Evolutionary conservation across 331 rosid genomes (phyloP), one percentile per base, ranked within the genome.

Genomic region (Arachis monticola): DNA sequence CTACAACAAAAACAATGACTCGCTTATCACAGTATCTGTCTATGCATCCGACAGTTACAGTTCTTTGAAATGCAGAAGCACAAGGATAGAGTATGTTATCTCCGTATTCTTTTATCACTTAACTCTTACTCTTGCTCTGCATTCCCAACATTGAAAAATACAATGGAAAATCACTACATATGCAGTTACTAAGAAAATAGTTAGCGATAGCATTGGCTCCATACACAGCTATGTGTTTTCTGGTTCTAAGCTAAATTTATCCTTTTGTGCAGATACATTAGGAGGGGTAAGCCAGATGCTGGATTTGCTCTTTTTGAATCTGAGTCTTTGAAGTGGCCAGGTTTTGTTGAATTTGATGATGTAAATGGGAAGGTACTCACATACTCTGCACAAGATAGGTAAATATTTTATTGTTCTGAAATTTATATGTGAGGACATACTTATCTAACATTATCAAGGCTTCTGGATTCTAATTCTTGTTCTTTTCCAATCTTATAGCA

Each of bases 311-410:
- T 95, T 80, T 95, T 95, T 80, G 98, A 92, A 77, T 95, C 97
- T 0, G 97, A 95, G 82, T 92, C 98, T 44, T 77, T 95, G 67
- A 95, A 92, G 85, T 95, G 99, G 97, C 99, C 97, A 53, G 98
- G 99, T 72, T 95, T 95, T 75, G 99, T 92, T 32, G 98, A 95
- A 89, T 95, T 95, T 63, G 99, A 95, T 70, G 99, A 95, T 87
- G 99, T 95, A 58, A 95, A 95, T 77, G 99, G 99, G 90, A 95
- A 95, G 84, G 98, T 95, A 44, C 91, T 95, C 64, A 92, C 99
- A 0, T 95, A 88, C 84, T 92, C 97, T 61, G 98, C 99, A 8
- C 99, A 89, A 73, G 99, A 95, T 79, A 92, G 91, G 98, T 95
- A 78, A 78, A 12, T 77, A 14, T 64, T 68, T 38, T 69, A 8